A percentile compares a stretch with the other conserved stretches of the same genome.
Conservation (phyloP, 164 flowering plant genomes). For the Cinnamomum chago region DNA sequence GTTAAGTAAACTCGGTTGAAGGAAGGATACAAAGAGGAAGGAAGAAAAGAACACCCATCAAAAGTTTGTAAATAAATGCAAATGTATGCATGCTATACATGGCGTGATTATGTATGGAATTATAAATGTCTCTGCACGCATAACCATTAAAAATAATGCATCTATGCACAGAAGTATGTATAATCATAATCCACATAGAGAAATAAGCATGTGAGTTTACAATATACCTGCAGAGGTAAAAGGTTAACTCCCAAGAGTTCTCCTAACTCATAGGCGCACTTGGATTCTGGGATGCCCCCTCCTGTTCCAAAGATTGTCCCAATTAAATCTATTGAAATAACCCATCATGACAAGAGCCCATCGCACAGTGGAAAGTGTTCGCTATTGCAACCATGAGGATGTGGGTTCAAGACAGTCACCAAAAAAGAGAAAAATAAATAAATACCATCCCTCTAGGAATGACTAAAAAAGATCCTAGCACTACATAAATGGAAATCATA, state of each 20-base stretch:
- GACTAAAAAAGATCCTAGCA: neutral
- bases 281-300: constrained; percentile 80
- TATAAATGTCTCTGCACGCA: neutral
- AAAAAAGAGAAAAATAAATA: no score
- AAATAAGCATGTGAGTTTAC: neutral
- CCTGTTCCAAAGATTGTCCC: constrained; percentile 30
- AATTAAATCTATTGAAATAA: neutral
- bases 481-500: neutral
- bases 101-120: neutral
- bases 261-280: constrained; percentile 63
- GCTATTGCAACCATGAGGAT: no score
- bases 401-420: no score
- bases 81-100: neutral
- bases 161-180: neutral
- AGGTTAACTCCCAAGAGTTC: constrained; percentile 54
- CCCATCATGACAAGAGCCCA: no score
- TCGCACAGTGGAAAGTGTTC: no score
- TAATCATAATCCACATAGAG: neutral
- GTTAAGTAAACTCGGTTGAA: neutral
- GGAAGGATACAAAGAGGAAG: neutral
- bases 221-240: constrained; percentile 55
- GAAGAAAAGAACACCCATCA: neutral
- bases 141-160: neutral
- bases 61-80: neutral
- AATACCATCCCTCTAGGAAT: neutral